Evolutionary conservation across 495 filamentous ascomycete species (phyloP).

Genomic region (Endocarpon pusillum): DNA sequence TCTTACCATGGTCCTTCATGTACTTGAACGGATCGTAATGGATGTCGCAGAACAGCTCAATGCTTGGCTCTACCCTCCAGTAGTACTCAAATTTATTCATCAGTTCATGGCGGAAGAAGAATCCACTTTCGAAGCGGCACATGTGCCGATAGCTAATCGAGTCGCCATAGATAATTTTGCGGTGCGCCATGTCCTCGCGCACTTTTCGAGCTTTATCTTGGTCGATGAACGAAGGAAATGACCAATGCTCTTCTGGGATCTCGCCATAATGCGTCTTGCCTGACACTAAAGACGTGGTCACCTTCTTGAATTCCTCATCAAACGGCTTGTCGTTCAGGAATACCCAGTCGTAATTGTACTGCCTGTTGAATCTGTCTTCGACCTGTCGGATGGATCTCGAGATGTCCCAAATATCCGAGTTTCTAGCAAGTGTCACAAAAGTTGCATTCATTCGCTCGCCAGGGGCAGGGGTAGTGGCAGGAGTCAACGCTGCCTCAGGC

Average conservation of each 20-base stretch:
- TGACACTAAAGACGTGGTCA: conserved; percentile 77
- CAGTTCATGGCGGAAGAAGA: conserved; percentile 75
- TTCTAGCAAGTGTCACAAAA: conserved; percentile 88
- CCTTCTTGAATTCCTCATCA: conserved; percentile 76
- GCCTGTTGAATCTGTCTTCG: conserved; percentile 92
- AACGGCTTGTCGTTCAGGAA: conserved; percentile 95
- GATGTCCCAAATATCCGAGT: conserved; percentile 90
- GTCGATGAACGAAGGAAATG: conserved; percentile 73
- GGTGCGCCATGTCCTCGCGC: conserved; percentile 66
- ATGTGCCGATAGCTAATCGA: conserved; percentile 84
- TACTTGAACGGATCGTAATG: conserved; percentile 70
- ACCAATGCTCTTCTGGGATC: conserved; percentile 78
- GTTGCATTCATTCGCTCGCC: conserved; percentile 81
- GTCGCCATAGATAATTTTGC: conserved; percentile 90
- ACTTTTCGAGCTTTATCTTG: conserved; percentile 67
- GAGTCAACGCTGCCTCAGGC: conserved; percentile 24
- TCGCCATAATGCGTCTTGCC: conserved; percentile 78
- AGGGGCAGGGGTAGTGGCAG: conserved; percentile 27
- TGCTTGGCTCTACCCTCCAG: conserved; percentile 81
- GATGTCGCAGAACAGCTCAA: conserved; percentile 77
- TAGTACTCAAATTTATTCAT: conserved; percentile 83
- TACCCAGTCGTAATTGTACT: conserved; percentile 97
- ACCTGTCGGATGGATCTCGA: conserved; percentile 84
- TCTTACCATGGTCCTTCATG: conserved; percentile 79
- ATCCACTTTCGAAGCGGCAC: conserved; percentile 86